These are phyloP conservation scores for Arthroderma uncinatum DNA, from an alignment of 2,329 filamentous ascomycete genomes.

Conservation along the genomic window DNA sequence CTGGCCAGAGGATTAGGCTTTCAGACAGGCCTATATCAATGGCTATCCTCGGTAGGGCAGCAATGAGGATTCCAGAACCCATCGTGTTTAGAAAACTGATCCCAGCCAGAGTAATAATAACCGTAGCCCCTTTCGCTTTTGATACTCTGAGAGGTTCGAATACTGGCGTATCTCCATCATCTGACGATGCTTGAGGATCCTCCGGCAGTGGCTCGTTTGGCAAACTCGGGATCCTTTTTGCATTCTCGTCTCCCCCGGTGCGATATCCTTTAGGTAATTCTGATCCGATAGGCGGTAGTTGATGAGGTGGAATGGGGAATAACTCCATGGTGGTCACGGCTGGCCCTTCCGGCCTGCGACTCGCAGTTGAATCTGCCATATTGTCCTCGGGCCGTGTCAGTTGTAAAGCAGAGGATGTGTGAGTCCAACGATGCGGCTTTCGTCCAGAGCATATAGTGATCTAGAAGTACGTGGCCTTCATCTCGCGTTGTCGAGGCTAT, in stretches of 20 bases:
- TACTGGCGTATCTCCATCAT: neutral
- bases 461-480: neutral
- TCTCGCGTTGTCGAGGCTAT: neutral
- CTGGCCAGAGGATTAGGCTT: slow-evolving; percentile 20
- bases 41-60: slow-evolving; percentile 22
- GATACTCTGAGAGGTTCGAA: slow-evolving; percentile 8
- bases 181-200: neutral
- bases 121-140: slow-evolving; percentile 11
- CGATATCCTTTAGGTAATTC: neutral
- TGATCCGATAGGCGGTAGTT: neutral
- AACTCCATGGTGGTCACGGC: neutral
- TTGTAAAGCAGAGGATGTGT: neutral
- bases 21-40: slow-evolving; percentile 20
- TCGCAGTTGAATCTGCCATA: neutral
- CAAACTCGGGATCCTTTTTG: neutral
- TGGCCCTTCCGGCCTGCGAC: neutral
- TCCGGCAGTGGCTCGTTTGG: neutral
- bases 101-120: slow-evolving; percentile 21
- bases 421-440: neutral
- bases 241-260: neutral
- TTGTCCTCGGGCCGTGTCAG: neutral
- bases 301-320: neutral
- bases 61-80: slow-evolving; percentile 22
- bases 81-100: slow-evolving; percentile 25
- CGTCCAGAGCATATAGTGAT: neutral